Percentiles rank a stretch among this genome's conserved stretches.
Conservation (phyloP, 371 early-diverging fungal species). For the Mortierella sp. region DNA sequence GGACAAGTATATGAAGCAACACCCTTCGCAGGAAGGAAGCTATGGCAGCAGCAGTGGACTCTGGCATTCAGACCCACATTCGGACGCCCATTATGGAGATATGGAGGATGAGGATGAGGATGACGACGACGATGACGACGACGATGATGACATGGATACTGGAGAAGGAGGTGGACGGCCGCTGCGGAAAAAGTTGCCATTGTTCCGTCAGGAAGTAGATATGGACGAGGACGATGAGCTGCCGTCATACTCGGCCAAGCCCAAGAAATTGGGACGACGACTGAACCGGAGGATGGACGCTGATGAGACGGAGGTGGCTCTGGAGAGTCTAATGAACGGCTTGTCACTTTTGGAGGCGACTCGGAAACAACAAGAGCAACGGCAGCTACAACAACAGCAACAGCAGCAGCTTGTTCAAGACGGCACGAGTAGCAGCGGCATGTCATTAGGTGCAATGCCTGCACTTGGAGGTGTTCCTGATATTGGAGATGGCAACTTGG, state of each 20-base stretch:
- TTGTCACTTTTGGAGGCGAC: slow-evolving; percentile 47
- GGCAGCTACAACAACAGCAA: slow-evolving; percentile 25
- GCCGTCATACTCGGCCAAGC: neutral
- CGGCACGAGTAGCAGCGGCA: neutral
- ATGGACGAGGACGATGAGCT: slow-evolving; percentile 21
- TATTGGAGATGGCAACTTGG: slow-evolving; percentile 48
- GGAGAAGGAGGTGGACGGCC: slow-evolving; percentile 9
- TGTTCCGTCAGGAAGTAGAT: slow-evolving; percentile 27
- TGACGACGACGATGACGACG: slow-evolving; percentile 34
- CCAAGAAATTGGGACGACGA: neutral
- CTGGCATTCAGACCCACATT: slow-evolving; percentile 43
- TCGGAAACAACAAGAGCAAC: slow-evolving; percentile 33
- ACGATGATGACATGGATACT: slow-evolving; percentile 39
- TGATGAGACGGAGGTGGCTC: slow-evolving; percentile 43
- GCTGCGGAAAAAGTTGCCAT: slow-evolving; percentile 1
- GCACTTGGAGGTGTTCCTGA: slow-evolving; percentile 15
- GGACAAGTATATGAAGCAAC: slow-evolving; percentile 50
- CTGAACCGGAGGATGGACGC: slow-evolving; percentile 37
- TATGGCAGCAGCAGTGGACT: neutral
- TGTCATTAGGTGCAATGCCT: neutral
- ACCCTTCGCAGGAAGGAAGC: neutral
- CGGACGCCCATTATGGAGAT: slow-evolving; percentile 43
- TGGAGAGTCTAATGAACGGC: slow-evolving; percentile 52
- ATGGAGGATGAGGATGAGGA: slow-evolving; percentile 51
- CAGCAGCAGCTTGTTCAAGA: neutral